Conservation (phyloP, 305 asterid species). For the Striga hermonthica region DNA sequence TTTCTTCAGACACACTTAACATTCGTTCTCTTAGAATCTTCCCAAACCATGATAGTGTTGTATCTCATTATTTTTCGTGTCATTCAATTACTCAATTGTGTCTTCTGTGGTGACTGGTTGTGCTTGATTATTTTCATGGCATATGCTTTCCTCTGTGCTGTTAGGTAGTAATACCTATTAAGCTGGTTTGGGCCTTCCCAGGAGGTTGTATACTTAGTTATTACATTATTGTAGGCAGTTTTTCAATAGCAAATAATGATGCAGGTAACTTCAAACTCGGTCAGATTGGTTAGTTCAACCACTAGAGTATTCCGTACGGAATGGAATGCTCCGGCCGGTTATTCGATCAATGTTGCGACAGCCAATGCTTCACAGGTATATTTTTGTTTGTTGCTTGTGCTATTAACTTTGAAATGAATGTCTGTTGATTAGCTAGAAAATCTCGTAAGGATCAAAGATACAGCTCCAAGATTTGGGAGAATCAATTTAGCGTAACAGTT, state of each 20-base stretch:
- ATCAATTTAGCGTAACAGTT: constrained; percentile 5
- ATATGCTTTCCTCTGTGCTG: no score
- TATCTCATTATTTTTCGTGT: neutral
- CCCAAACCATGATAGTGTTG: neutral
- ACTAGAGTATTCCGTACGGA: constrained; percentile 68
- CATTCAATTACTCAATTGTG: neutral
- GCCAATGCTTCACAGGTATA: constrained; percentile 85
- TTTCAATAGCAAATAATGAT: constrained; percentile 31
- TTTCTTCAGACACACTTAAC: neutral
- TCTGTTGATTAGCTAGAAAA: constrained; percentile 13
- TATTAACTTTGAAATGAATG: constrained; percentile 18
- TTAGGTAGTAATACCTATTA: no score
- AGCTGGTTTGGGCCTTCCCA: no score
- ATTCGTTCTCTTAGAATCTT: neutral
- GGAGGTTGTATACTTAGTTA: neutral
- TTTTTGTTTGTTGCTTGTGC: constrained; percentile 24
- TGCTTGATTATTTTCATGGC: neutral
- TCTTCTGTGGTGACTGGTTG: neutral
- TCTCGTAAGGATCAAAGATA: constrained; percentile 5
- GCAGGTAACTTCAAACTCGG: constrained; percentile 79
- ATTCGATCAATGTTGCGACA: constrained; percentile 86
- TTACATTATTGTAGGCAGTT: constrained; percentile 11
- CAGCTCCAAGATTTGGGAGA: constrained; percentile 12
- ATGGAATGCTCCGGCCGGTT: constrained; percentile 78
- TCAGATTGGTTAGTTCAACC: constrained; percentile 71